phyloP scores from a whole-genome alignment of 2,329 filamentous ascomycete species.

The Penicillium sp. region DNA sequence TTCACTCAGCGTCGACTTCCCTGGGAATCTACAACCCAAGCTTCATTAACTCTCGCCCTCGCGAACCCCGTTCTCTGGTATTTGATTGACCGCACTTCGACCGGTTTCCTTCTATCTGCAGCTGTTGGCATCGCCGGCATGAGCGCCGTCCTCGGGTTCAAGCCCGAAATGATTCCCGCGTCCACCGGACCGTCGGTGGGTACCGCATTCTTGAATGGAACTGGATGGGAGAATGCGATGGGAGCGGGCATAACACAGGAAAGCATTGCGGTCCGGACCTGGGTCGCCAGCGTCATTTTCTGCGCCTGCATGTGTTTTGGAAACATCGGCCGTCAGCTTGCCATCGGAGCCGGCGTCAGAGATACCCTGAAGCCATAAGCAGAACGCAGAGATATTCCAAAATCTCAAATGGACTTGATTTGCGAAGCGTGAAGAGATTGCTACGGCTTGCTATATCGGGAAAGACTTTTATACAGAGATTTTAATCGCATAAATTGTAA shows the following conservation, averaged over 20 bases:
- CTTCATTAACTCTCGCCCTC: conserved; percentile 82
- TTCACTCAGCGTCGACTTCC: conserved; percentile 71
- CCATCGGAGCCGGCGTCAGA: conserved; percentile 44
- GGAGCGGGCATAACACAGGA: conserved; percentile 45
- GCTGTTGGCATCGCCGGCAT: conserved; percentile 73
- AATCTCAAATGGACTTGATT: neutral
- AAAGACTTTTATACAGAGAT: neutral
- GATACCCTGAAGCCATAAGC: conserved; percentile 22
- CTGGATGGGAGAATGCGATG: conserved; percentile 32
- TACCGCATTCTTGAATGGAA: conserved; percentile 28
- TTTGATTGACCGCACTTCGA: conserved; percentile 82
- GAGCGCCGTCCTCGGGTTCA: conserved; percentile 68
- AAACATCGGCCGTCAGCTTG: conserved; percentile 82
- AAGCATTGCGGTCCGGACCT: conserved; percentile 67
- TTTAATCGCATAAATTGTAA: conserved; percentile 7
- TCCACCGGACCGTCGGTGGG: conserved; percentile 51
- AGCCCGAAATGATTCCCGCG: conserved; percentile 73
- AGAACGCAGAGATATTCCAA: neutral
- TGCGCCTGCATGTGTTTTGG: conserved; percentile 95
- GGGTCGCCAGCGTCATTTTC: conserved; percentile 91
- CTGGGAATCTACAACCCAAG: conserved; percentile 93
- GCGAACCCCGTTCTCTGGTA: conserved; percentile 96
- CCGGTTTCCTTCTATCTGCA: conserved; percentile 77
- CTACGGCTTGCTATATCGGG: neutral
- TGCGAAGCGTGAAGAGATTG: neutral